Evolutionary conservation across 2,329 filamentous ascomycete genomes (phyloP).

Genomic region (Alternaria metachromatica): DNA sequence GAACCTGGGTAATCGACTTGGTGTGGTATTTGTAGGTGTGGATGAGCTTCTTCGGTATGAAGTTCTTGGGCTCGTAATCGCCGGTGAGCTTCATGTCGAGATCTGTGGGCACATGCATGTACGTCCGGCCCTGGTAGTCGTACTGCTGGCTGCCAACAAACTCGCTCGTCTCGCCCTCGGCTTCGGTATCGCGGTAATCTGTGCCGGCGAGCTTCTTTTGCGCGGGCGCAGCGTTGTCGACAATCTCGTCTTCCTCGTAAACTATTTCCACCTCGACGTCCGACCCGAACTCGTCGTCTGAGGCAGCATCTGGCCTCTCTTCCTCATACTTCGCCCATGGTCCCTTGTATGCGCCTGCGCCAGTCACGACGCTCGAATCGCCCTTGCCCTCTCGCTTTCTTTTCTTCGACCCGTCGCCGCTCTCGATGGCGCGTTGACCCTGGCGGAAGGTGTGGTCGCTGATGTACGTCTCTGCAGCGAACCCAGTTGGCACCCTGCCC

Average conservation of each 20-base stretch:
- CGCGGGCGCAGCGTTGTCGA: constrained; percentile 65
- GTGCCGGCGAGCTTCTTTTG: constrained; percentile 63
- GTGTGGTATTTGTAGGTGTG: constrained; percentile 86
- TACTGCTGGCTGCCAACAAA: constrained; percentile 85
- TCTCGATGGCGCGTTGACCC: constrained; percentile 81
- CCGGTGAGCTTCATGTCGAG: constrained; percentile 67
- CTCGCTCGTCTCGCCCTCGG: constrained; percentile 73
- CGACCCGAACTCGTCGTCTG: constrained; percentile 67
- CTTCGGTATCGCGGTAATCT: constrained; percentile 57
- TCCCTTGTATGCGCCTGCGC: constrained; percentile 86
- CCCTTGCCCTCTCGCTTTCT: constrained; percentile 86
- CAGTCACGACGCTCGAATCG: constrained; percentile 81
- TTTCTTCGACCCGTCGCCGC: constrained; percentile 70
- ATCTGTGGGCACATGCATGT: constrained; percentile 90
- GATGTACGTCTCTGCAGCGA: constrained; percentile 84
- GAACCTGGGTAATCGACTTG: constrained; percentile 85
- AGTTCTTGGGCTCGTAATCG: constrained; percentile 82
- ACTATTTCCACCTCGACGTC: constrained; percentile 77
- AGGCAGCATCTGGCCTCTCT: constrained; percentile 71
- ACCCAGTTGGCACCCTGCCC: constrained; percentile 70
- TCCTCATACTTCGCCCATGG: constrained; percentile 89
- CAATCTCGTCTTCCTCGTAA: constrained; percentile 76
- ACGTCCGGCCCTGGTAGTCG: constrained; percentile 95
- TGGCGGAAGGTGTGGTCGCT: constrained; percentile 89
- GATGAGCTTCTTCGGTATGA: constrained; percentile 90